Evolutionary conservation across 805 yeast species (phyloP).

Genomic region (Ogataea chonburiensis): DNA sequence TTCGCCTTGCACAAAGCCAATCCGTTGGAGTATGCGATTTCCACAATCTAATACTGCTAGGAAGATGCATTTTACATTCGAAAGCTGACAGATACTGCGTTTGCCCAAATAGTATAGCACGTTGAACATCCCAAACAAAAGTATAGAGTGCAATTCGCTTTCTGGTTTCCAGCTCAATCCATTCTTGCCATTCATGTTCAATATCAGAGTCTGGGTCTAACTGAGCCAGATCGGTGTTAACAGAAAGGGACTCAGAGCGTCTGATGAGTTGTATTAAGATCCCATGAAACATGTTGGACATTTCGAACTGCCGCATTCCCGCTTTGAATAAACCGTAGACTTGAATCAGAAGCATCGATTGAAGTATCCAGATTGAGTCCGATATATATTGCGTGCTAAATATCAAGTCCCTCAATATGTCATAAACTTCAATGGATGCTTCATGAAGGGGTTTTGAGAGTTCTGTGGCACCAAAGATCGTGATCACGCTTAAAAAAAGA

Average conservation of each 20-base stretch:
- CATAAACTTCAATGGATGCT: constrained; percentile 9
- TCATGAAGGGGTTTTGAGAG: constrained; percentile 6
- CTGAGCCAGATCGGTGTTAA: background rate
- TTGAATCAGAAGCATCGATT: constrained; percentile 11
- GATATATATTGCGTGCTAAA: constrained; percentile 8
- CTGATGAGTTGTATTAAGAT: constrained; percentile 8
- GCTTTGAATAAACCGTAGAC: constrained; percentile 10
- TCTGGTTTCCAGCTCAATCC: constrained; percentile 6
- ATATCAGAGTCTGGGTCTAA: background rate
- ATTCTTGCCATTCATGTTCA: constrained; percentile 3
- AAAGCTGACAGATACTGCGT: constrained; percentile 12
- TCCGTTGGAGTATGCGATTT: constrained; percentile 1
- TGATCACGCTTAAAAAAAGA: constrained; percentile 4
- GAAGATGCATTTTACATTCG: constrained; percentile 13
- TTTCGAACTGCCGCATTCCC: constrained; percentile 11
- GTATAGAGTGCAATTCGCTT: constrained; percentile 10
- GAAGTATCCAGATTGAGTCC: constrained; percentile 7
- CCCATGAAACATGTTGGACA: constrained; percentile 11
- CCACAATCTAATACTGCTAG: constrained; percentile 10
- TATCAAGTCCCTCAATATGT: constrained; percentile 7
- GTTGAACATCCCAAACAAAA: constrained; percentile 15
- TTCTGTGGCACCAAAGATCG: constrained; percentile 12
- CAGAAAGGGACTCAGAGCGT: constrained; percentile 6
- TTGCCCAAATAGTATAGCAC: constrained; percentile 13
- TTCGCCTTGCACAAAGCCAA: constrained; percentile 5